Conservation (phyloP, 371 early-diverging fungal species). For the Nematocida ausubeli region DNA sequence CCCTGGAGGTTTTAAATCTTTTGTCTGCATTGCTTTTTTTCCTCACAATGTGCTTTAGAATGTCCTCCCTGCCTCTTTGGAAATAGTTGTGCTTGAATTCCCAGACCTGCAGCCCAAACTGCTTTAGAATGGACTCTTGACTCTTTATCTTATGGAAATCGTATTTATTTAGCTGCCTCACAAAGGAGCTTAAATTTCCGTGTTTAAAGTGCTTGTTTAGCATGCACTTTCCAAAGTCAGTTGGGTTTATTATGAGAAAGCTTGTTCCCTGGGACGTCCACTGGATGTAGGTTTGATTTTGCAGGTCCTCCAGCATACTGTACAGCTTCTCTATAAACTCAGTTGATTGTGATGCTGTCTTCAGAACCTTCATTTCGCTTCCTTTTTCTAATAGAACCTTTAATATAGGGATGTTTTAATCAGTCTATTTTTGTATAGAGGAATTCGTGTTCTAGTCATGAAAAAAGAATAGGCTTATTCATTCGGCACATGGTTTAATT, state of each 20-base stretch:
- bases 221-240: constrained; percentile 73
- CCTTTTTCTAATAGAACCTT: constrained; percentile 49
- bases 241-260: constrained; percentile 76
- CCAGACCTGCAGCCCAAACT: constrained; percentile 59
- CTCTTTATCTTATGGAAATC: constrained; percentile 79
- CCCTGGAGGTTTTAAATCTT: constrained; percentile 28
- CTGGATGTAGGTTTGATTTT: constrained; percentile 56
- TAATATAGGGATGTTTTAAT: constrained; percentile 48
- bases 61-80: constrained; percentile 57
- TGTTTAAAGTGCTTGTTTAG: constrained; percentile 81
- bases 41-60: constrained; percentile 61
- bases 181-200: constrained; percentile 82
- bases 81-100: constrained; percentile 66
- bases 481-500: background rate
- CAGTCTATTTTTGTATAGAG: constrained; percentile 23
- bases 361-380: constrained; percentile 20
- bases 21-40: constrained; percentile 61
- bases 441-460: constrained; percentile 1
- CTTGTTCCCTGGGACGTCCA: constrained; percentile 76
- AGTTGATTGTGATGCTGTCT: constrained; percentile 24
- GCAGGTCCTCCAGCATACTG: constrained; percentile 62
- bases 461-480: constrained; percentile 5
- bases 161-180: constrained; percentile 88
- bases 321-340: constrained; percentile 67
- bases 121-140: constrained; percentile 36